Percentiles rank a stretch among this genome's conserved stretches.
These are phyloP conservation scores for Mycena filopes DNA, from an alignment of 768 basidiomycete genomes.

Conservation along the genomic window DNA sequence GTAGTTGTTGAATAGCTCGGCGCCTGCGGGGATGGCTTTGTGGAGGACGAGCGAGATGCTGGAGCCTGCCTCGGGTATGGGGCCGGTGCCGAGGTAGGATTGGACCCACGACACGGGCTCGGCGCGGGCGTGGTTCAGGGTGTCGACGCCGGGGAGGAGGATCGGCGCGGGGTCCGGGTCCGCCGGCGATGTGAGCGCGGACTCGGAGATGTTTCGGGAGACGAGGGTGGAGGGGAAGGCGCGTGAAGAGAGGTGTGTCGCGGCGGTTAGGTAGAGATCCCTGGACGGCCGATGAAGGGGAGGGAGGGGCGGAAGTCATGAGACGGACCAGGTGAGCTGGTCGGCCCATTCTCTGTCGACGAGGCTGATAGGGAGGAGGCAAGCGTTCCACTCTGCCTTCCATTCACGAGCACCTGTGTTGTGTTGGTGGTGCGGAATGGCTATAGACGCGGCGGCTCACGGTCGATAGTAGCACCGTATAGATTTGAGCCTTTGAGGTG, in stretches of 20 bases:
- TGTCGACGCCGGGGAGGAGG: slow-evolving; percentile 88
- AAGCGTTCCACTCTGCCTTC: slow-evolving; percentile 70
- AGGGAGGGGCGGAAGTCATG: slow-evolving; percentile 12
- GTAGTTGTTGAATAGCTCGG: slow-evolving; percentile 91
- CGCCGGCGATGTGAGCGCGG: slow-evolving; percentile 58
- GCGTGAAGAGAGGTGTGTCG: slow-evolving; percentile 86
- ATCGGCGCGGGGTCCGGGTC: slow-evolving; percentile 75
- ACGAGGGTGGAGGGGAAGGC: slow-evolving; percentile 91
- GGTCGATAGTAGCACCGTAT: slow-evolving; percentile 78
- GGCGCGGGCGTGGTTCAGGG: slow-evolving; percentile 85
- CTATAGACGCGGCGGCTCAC: slow-evolving; percentile 38
- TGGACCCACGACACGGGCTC: slow-evolving; percentile 88
- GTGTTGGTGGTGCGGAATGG: not conserved
- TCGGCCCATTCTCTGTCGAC: slow-evolving; percentile 54
- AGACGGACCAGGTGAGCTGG: slow-evolving; percentile 73
- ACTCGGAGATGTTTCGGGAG: slow-evolving; percentile 61
- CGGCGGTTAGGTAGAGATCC: slow-evolving; percentile 75
- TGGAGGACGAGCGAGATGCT: slow-evolving; percentile 74
- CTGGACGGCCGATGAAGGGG: slow-evolving; percentile 48
- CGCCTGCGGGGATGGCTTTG: slow-evolving; percentile 46
- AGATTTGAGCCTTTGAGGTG: slow-evolving; percentile 84
- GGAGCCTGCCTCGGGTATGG: slow-evolving; percentile 37
- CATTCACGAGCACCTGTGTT: slow-evolving; percentile 54
- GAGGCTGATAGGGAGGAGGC: slow-evolving; percentile 53
- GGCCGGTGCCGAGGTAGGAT: slow-evolving; percentile 45